Evolutionary conservation across 805 yeast genomes (phyloP).

Genomic region (Vanderwaltozyma verrucispora): DNA sequence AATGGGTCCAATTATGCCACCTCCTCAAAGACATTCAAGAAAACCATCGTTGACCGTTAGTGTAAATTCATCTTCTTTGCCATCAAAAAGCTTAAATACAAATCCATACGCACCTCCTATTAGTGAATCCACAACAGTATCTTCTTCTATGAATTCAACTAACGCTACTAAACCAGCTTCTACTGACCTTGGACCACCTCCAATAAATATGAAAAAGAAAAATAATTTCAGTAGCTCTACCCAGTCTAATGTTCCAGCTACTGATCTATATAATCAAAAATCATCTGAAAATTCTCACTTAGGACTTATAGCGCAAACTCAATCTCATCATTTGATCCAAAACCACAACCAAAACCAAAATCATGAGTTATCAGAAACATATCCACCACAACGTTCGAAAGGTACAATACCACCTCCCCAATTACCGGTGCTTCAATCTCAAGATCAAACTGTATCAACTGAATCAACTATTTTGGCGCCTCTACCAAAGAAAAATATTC

Average conservation of each 20-base stretch:
- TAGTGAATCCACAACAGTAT: slow-evolving; percentile 1
- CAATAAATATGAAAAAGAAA: slow-evolving; percentile 16
- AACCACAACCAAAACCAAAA: neutral
- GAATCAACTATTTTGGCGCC: no score
- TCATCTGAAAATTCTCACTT: neutral
- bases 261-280: neutral
- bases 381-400: no score
- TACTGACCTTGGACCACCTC: slow-evolving; percentile 26
- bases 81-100: slow-evolving; percentile 1
- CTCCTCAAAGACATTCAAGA: slow-evolving; percentile 23
- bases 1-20: slow-evolving; percentile 6
- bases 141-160: neutral
- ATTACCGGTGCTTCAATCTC: no score
- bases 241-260: slow-evolving; percentile 5
- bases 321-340: neutral
- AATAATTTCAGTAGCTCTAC: neutral
- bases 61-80: neutral
- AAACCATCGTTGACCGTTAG: slow-evolving; percentile 9
- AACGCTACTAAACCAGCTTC: neutral
- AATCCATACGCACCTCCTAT: slow-evolving; percentile 7
- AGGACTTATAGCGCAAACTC: slow-evolving; percentile 3
- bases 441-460: no score
- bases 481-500: no score
- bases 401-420: no score
- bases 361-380: no score